phyloP scores from a whole-genome alignment of 2,329 filamentous ascomycete genomes.

The Aspergillus sp. region DNA sequence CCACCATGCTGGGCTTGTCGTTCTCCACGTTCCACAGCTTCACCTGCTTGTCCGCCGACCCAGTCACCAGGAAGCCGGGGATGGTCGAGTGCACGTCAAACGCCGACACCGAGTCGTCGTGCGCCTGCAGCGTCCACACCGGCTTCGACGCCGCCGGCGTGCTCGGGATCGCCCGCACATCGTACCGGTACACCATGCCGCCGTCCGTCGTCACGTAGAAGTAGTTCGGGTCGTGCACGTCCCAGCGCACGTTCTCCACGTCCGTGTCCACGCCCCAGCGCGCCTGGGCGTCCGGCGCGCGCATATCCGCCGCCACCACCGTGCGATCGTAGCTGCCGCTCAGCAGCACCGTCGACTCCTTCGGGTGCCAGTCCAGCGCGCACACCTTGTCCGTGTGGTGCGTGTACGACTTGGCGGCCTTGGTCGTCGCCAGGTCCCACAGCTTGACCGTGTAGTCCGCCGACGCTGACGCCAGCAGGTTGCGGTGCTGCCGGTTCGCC shows the following conservation, averaged over 20 bases:
- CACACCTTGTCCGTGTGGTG: conserved; percentile 98
- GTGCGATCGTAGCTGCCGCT: conserved; percentile 95
- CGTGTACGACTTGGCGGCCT: conserved; percentile 90
- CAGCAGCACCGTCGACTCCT: conserved; percentile 81
- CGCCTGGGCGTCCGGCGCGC: conserved; percentile 78
- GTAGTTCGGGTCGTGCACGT: conserved; percentile 86
- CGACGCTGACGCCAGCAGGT: conserved; percentile 89
- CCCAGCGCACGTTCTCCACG: conserved; percentile 89
- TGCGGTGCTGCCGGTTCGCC: conserved; percentile 89
- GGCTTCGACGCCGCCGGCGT: conserved; percentile 75
- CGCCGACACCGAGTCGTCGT: conserved; percentile 85
- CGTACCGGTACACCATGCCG: conserved; percentile 89
- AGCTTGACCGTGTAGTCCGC: conserved; percentile 97
- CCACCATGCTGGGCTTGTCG: conserved; percentile 82
- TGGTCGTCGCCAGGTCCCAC: conserved; percentile 91
- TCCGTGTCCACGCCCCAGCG: conserved; percentile 95
- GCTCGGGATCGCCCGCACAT: conserved; percentile 72
- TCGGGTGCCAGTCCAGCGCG: conserved; percentile 88
- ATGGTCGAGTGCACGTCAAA: conserved; percentile 90
- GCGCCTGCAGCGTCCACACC: conserved; percentile 91
- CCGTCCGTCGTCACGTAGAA: conserved; percentile 95
- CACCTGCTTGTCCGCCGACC: conserved; percentile 89
- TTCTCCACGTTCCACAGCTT: conserved; percentile 93
- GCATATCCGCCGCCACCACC: conserved; percentile 92
- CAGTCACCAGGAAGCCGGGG: conserved; percentile 89